Evolutionary conservation across 2,329 filamentous ascomycete species (phyloP), one percentile per base, ranked within the genome.

Genomic region (Daldinia eschscholtzii): DNA sequence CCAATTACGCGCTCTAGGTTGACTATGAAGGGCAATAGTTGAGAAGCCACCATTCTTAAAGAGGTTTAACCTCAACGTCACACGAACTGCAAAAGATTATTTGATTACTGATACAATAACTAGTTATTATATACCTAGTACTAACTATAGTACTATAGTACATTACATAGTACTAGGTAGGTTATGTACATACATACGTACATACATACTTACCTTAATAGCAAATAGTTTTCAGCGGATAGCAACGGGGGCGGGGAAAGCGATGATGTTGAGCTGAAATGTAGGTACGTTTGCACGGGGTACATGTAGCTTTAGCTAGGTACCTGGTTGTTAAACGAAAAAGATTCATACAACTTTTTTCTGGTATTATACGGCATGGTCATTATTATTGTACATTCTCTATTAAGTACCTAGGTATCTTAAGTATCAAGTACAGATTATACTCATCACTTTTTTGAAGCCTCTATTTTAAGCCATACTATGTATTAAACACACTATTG

Each of bases 91-190:
- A 41, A 57, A 12, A 20, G 10, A 68, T 64, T 65, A 66, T 65
- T 65, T 70, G 68, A 70, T 70, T 70, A 70, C 61, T 70, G 68
- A 70, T 70, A 68, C 56, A 56, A 57, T 63, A 26, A n/a, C n/a
- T n/a, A n/a, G n/a, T 35, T 2, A 9, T 35, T 33, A 33, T 5
- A 7, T 30, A 30, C 28, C 4, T 30, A 33, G 30, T 33, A 33
- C 30, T 33, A 2, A 33, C 30, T 23, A 23, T 23, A 23, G 20
- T 23, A 23, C 20, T 23, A 23, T 23, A 23, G 20, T 23, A 6
- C 18, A 35, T 12, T 53, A 53, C 15, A 12, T 35, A 30, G 15
- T 10, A 33, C 30, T 33, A 33, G 30, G 6, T 33, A 33, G 30
- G 20, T 23, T 46, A 46, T 5, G n/a, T 46, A 23, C 30, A 46